Evolutionary conservation across 768 basidiomycete genomes (phyloP).

Genomic region (Pleurotus salmoneostramineus): DNA sequence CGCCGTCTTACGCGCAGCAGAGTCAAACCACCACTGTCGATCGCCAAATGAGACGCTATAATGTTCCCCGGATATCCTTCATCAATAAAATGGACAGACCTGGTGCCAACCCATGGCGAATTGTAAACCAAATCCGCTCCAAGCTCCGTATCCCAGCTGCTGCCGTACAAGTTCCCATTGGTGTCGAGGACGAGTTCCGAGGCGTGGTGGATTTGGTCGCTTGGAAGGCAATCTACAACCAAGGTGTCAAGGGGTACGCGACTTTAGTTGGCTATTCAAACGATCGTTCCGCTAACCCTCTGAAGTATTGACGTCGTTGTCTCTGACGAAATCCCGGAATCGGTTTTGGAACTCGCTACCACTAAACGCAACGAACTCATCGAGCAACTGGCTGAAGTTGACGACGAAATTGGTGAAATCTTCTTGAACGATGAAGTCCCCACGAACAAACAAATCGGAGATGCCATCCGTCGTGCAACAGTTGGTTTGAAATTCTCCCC

Average conservation of each 20-base stretch:
- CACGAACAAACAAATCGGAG: slow-evolving; percentile 65
- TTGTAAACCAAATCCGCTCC: slow-evolving; percentile 84
- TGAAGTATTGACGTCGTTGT: slow-evolving; percentile 72
- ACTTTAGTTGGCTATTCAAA: background rate
- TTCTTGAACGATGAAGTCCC: slow-evolving; percentile 84
- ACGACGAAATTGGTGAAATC: slow-evolving; percentile 91
- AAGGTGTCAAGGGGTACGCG: slow-evolving; percentile 88
- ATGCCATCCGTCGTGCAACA: slow-evolving; percentile 87
- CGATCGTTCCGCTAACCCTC: background rate
- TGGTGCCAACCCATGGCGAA: slow-evolving; percentile 96
- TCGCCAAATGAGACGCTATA: slow-evolving; percentile 96
- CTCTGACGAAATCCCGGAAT: slow-evolving; percentile 83
- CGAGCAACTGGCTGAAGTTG: slow-evolving; percentile 94
- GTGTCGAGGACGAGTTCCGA: slow-evolving; percentile 77
- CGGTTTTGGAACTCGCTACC: slow-evolving; percentile 68
- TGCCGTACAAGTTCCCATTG: slow-evolving; percentile 95
- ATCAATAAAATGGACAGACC: slow-evolving; percentile 99
- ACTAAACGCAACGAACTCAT: slow-evolving; percentile 89
- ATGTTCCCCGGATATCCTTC: slow-evolving; percentile 93
- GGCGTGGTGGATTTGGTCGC: slow-evolving; percentile 94
- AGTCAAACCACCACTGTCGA: slow-evolving; percentile 99
- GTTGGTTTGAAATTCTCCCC: slow-evolving; percentile 89
- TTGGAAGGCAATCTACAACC: slow-evolving; percentile 93
- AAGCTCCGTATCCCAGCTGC: slow-evolving; percentile 93
- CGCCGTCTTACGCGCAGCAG: slow-evolving; percentile 29